phyloP scores from a whole-genome alignment of 352 stramenopile species.

The Elongisporangium anandrum region DNA sequence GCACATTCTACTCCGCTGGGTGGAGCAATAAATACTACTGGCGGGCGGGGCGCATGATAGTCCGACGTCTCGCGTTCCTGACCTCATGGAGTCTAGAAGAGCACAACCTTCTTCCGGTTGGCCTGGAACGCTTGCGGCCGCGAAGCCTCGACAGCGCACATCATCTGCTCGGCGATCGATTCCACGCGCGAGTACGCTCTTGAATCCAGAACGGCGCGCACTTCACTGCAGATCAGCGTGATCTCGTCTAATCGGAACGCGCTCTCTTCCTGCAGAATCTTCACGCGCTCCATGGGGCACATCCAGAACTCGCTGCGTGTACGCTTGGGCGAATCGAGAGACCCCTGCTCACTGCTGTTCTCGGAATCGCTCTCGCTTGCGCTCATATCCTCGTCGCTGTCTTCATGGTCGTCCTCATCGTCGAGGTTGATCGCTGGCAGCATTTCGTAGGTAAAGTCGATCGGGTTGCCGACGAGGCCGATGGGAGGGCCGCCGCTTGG shows the following conservation, averaged over 20 bases:
- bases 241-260: constrained; percentile 35
- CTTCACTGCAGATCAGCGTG: constrained; percentile 38
- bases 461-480: constrained; percentile 36
- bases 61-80: neutral
- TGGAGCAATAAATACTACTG: constrained; percentile 17
- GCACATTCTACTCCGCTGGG: too few relatives aligned
- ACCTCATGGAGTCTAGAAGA: constrained; percentile 10
- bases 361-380: constrained; percentile 19
- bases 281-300: constrained; percentile 40
- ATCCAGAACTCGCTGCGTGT: constrained; percentile 37
- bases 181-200: constrained; percentile 29
- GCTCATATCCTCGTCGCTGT: constrained; percentile 20
- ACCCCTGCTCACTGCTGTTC: constrained; percentile 2
- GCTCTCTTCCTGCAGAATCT: constrained; percentile 29
- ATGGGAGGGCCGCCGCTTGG: constrained; percentile 41
- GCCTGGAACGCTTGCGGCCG: constrained; percentile 5
- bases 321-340: constrained; percentile 6
- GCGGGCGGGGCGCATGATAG: too few relatives aligned
- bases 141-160: constrained; percentile 1
- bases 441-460: constrained; percentile 23
- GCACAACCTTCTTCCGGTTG: constrained; percentile 21
- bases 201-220: constrained; percentile 33
- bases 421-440: constrained; percentile 11
- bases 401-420: constrained; percentile 5
- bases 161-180: constrained; percentile 11